Conservation (phyloP, 192 early-diverging fungal genomes). For the Spizellomyces sp. region DNA sequence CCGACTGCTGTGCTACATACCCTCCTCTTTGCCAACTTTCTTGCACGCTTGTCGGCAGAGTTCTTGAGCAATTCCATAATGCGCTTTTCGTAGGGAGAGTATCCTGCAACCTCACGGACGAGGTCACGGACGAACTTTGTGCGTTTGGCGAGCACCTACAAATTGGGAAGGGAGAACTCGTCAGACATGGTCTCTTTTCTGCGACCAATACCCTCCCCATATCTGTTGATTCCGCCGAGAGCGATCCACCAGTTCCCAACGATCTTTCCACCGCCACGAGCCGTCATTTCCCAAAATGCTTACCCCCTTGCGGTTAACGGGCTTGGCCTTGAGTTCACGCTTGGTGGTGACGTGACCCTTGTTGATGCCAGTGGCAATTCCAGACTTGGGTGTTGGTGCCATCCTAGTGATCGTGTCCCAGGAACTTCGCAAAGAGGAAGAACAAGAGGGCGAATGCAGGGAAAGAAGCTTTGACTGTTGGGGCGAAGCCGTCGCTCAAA, state of each 20-base stretch:
- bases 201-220: neutral
- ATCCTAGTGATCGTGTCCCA: conserved; percentile 4
- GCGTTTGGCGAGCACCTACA: conserved; percentile 70
- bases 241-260: too few species aligned
- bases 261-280: too few species aligned
- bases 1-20: conserved; percentile 7
- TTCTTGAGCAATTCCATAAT: conserved; percentile 99
- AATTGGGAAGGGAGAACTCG: neutral
- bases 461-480: neutral
- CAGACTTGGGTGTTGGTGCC: conserved; percentile 60
- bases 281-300: conserved; percentile 34
- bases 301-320: conserved; percentile 82
- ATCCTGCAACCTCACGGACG: conserved; percentile 96
- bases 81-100: conserved; percentile 97
- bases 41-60: conserved; percentile 99
- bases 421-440: conserved; percentile 5
- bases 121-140: conserved; percentile 89
- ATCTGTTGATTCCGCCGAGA: conserved; percentile 7
- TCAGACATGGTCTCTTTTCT: neutral
- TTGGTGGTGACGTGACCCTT: conserved; percentile 88
- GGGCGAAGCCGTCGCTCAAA: too few species aligned
- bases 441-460: neutral
- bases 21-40: conserved; percentile 96
- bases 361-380: conserved; percentile 90
- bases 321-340: conserved; percentile 69